Percentiles rank a stretch among this genome's conserved stretches.
These are phyloP conservation scores for Trichoderma orchidacearum DNA, from an alignment of 495 filamentous ascomycete genomes.

Conservation along the genomic window DNA sequence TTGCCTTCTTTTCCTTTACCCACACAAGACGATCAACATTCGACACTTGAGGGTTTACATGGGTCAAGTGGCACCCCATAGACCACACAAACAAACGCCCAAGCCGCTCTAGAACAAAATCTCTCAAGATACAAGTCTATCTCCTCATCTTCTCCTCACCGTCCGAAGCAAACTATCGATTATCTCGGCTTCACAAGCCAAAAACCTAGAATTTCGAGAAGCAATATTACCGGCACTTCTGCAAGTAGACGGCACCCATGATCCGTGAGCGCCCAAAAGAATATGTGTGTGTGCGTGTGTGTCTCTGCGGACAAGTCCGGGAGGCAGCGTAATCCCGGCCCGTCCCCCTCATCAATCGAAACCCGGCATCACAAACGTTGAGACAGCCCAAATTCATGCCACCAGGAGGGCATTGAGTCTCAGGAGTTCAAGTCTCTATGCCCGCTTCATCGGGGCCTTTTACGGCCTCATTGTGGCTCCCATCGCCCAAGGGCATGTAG, in stretches of 20 bases:
- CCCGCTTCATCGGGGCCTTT: not conserved
- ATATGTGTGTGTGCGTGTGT: not conserved
- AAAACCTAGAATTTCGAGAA: not conserved
- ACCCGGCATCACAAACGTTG: too few relatives aligned
- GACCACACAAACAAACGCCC: too few relatives aligned
- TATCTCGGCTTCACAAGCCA: not conserved
- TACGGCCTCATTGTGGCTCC: not conserved
- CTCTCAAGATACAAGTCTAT: too few relatives aligned
- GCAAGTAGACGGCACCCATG: not conserved
- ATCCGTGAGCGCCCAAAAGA: not conserved
- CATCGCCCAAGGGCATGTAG: not conserved
- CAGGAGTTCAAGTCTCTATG: too few relatives aligned
- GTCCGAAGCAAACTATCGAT: not conserved
- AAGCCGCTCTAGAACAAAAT: too few relatives aligned
- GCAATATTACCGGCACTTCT: not conserved
- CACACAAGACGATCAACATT: not conserved
- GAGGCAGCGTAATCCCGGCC: not conserved
- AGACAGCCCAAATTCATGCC: not conserved
- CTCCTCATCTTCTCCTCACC: not conserved
- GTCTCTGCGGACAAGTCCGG: not conserved
- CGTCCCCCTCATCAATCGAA: too few relatives aligned
- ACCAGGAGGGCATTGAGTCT: not conserved
- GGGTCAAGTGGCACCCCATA: not conserved
- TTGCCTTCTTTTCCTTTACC: not conserved
- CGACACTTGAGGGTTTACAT: not conserved